Percentiles rank a stretch among this genome's conserved stretches.
Evolutionary conservation across 352 stramenopile species (phyloP).

Genomic region (Phytophthora fragariaefolia): DNA sequence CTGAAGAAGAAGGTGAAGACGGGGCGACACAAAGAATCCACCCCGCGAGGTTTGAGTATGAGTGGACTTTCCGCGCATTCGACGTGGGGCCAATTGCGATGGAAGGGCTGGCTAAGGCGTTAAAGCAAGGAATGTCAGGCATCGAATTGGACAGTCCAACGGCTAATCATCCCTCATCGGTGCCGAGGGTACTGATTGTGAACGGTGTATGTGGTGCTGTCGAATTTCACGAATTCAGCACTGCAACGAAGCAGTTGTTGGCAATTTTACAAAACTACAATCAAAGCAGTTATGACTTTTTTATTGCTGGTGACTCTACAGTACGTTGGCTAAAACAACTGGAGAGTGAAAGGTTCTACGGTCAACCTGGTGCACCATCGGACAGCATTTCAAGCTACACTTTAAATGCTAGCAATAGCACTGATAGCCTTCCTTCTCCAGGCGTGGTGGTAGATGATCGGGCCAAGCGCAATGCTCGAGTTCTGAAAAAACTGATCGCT

Average conservation of each 20-base stretch:
- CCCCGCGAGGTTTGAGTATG: slow-evolving; percentile 39
- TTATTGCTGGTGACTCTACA: slow-evolving; percentile 37
- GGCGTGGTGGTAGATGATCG: slow-evolving; percentile 36
- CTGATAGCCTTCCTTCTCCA: not conserved
- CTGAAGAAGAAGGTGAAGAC: slow-evolving; percentile 32
- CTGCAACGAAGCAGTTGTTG: slow-evolving; percentile 41
- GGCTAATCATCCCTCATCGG: not conserved
- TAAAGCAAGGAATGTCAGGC: not conserved
- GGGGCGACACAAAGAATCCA: not conserved
- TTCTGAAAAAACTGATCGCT: slow-evolving; percentile 51
- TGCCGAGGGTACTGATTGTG: slow-evolving; percentile 38
- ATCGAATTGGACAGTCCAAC: not conserved
- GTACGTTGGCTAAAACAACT: slow-evolving; percentile 33
- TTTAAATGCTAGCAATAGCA: not conserved
- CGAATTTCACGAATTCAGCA: slow-evolving; percentile 61
- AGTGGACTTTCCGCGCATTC: slow-evolving; percentile 71
- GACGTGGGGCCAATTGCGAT: slow-evolving; percentile 67
- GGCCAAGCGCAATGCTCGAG: slow-evolving; percentile 38
- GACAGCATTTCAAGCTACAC: not conserved
- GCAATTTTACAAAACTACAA: slow-evolving; percentile 15
- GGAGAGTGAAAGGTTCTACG: slow-evolving; percentile 17
- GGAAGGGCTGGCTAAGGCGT: slow-evolving; percentile 32
- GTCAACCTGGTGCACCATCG: slow-evolving; percentile 1
- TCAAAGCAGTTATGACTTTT: slow-evolving; percentile 17
- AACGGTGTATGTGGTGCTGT: slow-evolving; percentile 61